Conservation (phyloP, 176 grass and related monocot genomes). For the Luzula sylvatica region DNA sequence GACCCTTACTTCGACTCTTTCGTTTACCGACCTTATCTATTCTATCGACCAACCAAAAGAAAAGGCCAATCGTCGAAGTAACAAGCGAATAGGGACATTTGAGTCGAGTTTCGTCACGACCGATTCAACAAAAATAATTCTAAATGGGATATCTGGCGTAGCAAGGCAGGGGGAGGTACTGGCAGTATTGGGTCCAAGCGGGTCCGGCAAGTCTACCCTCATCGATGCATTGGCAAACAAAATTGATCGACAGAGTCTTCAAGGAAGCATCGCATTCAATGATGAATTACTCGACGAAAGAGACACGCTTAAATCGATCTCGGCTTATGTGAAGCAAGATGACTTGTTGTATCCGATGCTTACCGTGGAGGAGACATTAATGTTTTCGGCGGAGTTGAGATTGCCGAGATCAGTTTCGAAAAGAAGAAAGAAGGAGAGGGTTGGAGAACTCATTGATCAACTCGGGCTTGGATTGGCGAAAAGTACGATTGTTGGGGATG, state of each 20-base stretch:
- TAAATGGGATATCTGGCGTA: conserved; percentile 51
- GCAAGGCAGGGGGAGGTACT: conserved; percentile 58
- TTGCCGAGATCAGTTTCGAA: conserved; percentile 33
- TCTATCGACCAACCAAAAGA: background rate
- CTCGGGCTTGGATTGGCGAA: conserved; percentile 46
- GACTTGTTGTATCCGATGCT: conserved; percentile 81
- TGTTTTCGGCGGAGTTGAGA: conserved; percentile 65
- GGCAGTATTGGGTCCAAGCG: conserved; percentile 62
- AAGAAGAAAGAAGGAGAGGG: conserved; percentile 40
- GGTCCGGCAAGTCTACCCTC: conserved; percentile 76
- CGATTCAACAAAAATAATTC: conserved; percentile 21
- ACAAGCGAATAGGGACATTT: too few relatives aligned
- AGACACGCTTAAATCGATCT: conserved; percentile 50
- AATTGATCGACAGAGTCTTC: conserved; percentile 36
- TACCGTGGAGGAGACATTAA: conserved; percentile 71
- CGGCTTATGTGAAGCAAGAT: conserved; percentile 84
- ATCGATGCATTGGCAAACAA: conserved; percentile 60
- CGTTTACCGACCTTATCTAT: conserved; percentile 9
- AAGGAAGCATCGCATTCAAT: conserved; percentile 47
- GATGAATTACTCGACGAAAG: conserved; percentile 38
- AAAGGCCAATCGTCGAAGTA: background rate
- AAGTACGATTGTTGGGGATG: conserved; percentile 58
- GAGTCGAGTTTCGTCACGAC: background rate
- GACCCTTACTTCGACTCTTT: background rate
- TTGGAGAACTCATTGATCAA: conserved; percentile 59